These are phyloP conservation scores for Xanthoparmelia taractica DNA, from an alignment of 495 filamentous ascomycete species.

Conservation along the genomic window DNA sequence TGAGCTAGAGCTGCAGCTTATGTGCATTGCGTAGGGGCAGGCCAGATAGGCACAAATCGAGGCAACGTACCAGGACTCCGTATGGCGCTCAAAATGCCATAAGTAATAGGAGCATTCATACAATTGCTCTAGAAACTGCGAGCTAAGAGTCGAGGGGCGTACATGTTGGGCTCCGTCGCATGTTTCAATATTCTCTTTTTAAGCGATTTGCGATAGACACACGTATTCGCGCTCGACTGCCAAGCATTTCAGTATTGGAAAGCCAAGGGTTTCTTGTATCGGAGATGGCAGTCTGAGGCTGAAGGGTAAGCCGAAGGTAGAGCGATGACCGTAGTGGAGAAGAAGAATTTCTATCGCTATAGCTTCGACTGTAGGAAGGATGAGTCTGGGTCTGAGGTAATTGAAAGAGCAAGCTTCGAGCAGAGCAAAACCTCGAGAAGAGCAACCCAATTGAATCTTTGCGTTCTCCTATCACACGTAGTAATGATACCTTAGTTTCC, in stretches of 20 bases:
- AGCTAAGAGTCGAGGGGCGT: neutral
- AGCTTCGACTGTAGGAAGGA: neutral
- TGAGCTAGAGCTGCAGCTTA: neutral
- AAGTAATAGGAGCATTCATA: neutral
- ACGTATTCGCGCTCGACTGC: neutral
- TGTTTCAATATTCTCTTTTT: constrained; percentile 9
- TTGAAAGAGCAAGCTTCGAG: neutral
- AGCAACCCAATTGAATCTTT: neutral
- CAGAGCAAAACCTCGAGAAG: too few species aligned
- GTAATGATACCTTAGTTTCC: neutral
- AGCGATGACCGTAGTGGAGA: neutral
- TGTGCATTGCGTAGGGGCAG: neutral
- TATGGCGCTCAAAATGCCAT: neutral
- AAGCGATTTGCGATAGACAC: constrained; percentile 6
- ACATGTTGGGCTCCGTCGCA: neutral
- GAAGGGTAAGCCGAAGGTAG: neutral
- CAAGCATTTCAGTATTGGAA: neutral
- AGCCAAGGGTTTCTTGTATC: neutral
- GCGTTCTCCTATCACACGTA: neutral
- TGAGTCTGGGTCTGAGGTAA: neutral
- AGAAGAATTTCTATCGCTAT: neutral
- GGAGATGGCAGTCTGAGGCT: neutral
- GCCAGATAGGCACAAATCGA: neutral
- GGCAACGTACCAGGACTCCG: neutral
- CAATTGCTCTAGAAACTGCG: neutral